These are phyloP conservation scores for Smallanthus sonchifolius DNA, from an alignment of 129 eudicot species.

Conservation along the genomic window DNA sequence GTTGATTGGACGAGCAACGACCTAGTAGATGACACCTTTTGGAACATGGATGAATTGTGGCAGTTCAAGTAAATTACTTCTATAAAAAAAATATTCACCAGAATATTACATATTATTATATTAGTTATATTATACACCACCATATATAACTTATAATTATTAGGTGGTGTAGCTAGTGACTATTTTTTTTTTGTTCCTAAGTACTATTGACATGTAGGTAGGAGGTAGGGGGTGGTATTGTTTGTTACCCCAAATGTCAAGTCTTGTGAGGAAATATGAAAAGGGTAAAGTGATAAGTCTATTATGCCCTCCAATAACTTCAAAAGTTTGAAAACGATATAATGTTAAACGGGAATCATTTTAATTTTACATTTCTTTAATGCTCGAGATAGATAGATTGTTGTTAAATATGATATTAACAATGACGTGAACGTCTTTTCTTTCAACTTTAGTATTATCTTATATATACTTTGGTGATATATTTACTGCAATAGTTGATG, in stretches of 20 bases:
- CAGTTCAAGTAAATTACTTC: constrained; percentile 37
- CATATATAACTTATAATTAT: constrained; percentile 2
- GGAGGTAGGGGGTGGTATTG: neutral
- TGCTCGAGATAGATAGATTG: neutral
- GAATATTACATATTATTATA: neutral
- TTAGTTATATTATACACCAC: neutral
- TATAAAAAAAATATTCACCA: neutral
- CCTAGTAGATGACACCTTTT: constrained; percentile 20
- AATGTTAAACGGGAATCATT: constrained; percentile 14
- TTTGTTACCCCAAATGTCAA: constrained; percentile 17
- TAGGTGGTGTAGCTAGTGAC: constrained; percentile 6
- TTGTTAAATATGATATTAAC: neutral
- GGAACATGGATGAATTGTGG: constrained; percentile 74
- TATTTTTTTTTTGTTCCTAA: neutral
- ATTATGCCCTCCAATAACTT: constrained; percentile 9
- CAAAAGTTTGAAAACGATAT: constrained; percentile 13
- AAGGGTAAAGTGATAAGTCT: neutral
- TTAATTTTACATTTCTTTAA: neutral
- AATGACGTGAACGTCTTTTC: constrained; percentile 2
- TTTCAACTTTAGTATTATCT: neutral
- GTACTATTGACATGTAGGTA: constrained; percentile 11
- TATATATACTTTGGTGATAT: neutral
- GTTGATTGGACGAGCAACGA: constrained; percentile 27
- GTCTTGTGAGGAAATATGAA: constrained; percentile 1
- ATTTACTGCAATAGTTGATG: neutral